These are phyloP conservation scores for Xylaria sp. DNA, from an alignment of 2,329 filamentous ascomycete genomes.

Conservation along the genomic window DNA sequence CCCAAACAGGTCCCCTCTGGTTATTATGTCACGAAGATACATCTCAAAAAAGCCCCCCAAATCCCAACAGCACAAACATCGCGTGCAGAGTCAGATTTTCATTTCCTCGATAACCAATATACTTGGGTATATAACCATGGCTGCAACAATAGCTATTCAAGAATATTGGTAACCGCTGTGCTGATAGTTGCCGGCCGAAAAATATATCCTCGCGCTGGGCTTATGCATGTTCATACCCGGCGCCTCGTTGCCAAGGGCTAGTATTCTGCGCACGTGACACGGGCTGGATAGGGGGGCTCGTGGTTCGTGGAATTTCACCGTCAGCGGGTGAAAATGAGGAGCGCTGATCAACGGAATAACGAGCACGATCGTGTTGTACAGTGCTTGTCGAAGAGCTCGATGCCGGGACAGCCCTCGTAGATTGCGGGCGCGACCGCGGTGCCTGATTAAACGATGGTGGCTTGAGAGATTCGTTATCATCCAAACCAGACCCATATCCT, in stretches of 20 bases:
- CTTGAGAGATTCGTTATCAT: slow-evolving; percentile 71
- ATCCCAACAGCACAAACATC: neutral
- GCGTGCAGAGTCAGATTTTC: neutral
- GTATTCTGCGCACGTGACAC: slow-evolving; percentile 44
- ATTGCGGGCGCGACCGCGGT: slow-evolving; percentile 43
- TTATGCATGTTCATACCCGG: slow-evolving; percentile 54
- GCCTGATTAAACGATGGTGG: slow-evolving; percentile 59
- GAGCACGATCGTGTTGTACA: slow-evolving; percentile 43
- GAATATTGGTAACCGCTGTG: neutral
- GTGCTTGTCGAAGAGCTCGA: slow-evolving; percentile 29
- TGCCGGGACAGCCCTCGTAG: slow-evolving; percentile 13
- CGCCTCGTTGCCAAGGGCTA: slow-evolving; percentile 59
- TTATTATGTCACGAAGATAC: neutral
- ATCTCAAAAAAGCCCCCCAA: neutral
- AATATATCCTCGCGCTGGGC: neutral
- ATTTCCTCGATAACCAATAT: neutral
- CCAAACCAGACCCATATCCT: slow-evolving; percentile 61
- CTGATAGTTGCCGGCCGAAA: neutral
- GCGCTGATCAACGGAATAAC: slow-evolving; percentile 53
- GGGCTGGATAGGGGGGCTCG: slow-evolving; percentile 41
- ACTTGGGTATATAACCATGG: neutral
- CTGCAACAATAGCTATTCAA: neutral
- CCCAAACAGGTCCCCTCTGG: neutral
- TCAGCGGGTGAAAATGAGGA: slow-evolving; percentile 41
- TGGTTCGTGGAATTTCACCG: slow-evolving; percentile 31